These are phyloP conservation scores for Neonothopanus nambi DNA, from an alignment of 1,284 basidiomycete species.

Conservation along the genomic window DNA sequence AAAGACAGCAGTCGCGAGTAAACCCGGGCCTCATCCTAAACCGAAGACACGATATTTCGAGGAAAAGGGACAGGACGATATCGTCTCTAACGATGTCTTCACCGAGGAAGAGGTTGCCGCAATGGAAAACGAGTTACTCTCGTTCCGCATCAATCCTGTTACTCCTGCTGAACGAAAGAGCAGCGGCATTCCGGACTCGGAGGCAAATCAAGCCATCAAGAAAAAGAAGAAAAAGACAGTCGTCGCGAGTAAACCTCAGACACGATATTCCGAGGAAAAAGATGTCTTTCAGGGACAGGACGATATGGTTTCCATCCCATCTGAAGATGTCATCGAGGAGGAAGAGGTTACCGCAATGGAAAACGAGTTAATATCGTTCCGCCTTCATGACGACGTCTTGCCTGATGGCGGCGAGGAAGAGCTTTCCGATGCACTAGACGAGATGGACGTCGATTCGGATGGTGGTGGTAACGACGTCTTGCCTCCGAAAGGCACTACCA, in stretches of 20 bases:
- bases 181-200: constrained; percentile 32
- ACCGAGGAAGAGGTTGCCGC: constrained; percentile 19
- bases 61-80: constrained; percentile 33
- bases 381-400: too few relatives aligned
- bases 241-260: constrained; percentile 23
- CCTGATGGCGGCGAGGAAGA: constrained; percentile 31
- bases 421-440: constrained; percentile 2
- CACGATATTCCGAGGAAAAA: constrained; percentile 34
- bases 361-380: too few relatives aligned
- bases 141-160: too few relatives aligned
- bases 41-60: constrained; percentile 34
- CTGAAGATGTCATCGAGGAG: too few relatives aligned
- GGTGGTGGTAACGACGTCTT: neutral
- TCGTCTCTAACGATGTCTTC: constrained; percentile 38
- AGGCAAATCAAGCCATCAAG: neutral
- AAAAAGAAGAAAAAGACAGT: constrained; percentile 27
- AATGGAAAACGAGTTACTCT: constrained; percentile 10
- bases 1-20: constrained; percentile 28
- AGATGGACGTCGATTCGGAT: neutral
- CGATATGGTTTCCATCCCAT: constrained; percentile 39
- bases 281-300: constrained; percentile 36
- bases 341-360: too few relatives aligned
- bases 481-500: constrained; percentile 26
- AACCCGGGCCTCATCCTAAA: constrained; percentile 19
- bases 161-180: constrained; percentile 25